Conservation (phyloP, 768 basidiomycete species). For the Tephrocybe sp. region DNA sequence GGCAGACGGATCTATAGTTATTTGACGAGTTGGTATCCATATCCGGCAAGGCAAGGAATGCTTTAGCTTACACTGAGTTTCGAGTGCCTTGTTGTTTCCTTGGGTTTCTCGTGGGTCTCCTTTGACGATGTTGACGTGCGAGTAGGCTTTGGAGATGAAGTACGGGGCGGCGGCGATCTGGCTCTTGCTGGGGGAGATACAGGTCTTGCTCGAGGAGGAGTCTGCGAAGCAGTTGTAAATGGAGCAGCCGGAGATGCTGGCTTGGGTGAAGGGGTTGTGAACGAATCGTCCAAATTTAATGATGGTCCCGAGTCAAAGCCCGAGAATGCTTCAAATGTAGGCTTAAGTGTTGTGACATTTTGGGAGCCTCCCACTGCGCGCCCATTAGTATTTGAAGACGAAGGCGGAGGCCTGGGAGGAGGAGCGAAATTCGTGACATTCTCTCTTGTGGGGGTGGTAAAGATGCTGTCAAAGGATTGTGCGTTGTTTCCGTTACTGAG, state of each 20-base stretch:
- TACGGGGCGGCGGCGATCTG: slow-evolving; percentile 51
- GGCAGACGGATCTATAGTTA: slow-evolving; percentile 63
- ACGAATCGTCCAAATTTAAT: slow-evolving; percentile 39
- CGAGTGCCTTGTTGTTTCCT: slow-evolving; percentile 63
- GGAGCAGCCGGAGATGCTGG: slow-evolving; percentile 20
- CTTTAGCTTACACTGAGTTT: slow-evolving; percentile 71
- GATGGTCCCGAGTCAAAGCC: slow-evolving; percentile 41
- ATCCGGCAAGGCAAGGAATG: background rate
- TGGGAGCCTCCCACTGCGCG: slow-evolving; percentile 1
- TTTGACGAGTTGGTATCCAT: background rate
- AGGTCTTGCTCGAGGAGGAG: slow-evolving; percentile 34
- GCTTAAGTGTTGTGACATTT: slow-evolving; percentile 6
- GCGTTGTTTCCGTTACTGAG: slow-evolving; percentile 5
- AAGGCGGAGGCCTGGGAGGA: slow-evolving; percentile 2
- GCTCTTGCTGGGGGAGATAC: slow-evolving; percentile 39
- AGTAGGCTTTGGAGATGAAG: slow-evolving; percentile 56
- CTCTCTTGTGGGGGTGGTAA: slow-evolving; percentile 16
- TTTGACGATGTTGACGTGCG: slow-evolving; percentile 64
- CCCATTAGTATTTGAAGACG: slow-evolving; percentile 2
- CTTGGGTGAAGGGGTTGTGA: slow-evolving; percentile 27
- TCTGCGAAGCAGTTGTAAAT: slow-evolving; percentile 26
- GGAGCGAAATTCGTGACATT: slow-evolving; percentile 1
- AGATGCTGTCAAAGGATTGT: slow-evolving; percentile 35
- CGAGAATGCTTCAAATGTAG: slow-evolving; percentile 54
- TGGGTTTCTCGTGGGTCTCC: slow-evolving; percentile 56